Percentiles rank a stretch among this genome's conserved stretches.
Conservation (phyloP, 176 grass and related monocot species). For the Zea luxurians region DNA sequence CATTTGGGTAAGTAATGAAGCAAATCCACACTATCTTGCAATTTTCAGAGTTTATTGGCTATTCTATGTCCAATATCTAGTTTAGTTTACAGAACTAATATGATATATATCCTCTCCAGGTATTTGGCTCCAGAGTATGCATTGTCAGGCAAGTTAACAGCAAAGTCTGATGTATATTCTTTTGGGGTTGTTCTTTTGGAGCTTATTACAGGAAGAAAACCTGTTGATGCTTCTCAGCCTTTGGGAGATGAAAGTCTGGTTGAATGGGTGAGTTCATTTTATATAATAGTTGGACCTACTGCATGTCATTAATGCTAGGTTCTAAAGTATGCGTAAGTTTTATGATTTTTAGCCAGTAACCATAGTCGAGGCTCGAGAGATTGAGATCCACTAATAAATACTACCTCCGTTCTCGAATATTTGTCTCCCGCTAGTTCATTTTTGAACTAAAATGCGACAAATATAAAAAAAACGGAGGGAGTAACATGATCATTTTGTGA, state of each 20-base stretch:
- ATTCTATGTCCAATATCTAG: constrained; percentile 11
- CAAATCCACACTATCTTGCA: constrained; percentile 1
- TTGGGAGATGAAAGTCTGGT: constrained; percentile 96
- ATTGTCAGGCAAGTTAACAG: constrained; percentile 79
- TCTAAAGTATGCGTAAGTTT: constrained; percentile 2
- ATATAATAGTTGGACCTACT: constrained; percentile 17
- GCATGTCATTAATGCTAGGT: neutral
- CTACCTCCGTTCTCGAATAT: too few species aligned
- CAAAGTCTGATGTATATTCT: constrained; percentile 99
- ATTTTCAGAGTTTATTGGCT: constrained; percentile 3
- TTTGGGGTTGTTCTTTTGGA: constrained; percentile 99
- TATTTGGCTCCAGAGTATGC: constrained; percentile 99
- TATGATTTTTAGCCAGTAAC: neutral
- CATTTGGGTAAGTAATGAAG: constrained; percentile 72
- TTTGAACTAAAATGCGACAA: too few species aligned
- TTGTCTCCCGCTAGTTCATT: too few species aligned
- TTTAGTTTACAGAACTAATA: constrained; percentile 23
- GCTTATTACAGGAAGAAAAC: constrained; percentile 98
- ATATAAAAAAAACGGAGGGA: too few species aligned
- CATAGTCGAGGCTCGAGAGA: constrained; percentile 7
- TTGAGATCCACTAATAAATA: neutral
- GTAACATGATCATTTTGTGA: neutral
- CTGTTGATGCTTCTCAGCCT: constrained; percentile 94
- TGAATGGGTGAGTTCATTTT: constrained; percentile 76
- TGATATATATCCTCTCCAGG: constrained; percentile 43